A percentile compares a stretch with the other conserved stretches of the same genome.
Evolutionary conservation across 2,329 filamentous ascomycete genomes (phyloP).

Genomic region (Penicillium vulpinum): DNA sequence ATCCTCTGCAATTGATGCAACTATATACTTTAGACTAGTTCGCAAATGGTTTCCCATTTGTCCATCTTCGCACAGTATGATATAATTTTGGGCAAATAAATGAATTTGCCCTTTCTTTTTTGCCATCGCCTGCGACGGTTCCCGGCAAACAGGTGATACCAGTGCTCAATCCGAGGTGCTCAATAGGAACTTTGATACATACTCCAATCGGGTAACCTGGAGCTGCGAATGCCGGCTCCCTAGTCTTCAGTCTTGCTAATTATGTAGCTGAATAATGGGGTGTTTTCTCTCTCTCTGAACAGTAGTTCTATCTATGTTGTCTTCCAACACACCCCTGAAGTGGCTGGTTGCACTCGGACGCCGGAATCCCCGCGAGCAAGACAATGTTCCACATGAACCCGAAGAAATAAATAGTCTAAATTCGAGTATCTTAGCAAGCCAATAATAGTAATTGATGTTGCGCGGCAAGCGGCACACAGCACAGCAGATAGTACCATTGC

Average conservation of each 20-base stretch:
- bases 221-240: neutral
- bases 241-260: neutral
- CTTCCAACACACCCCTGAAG: conserved; percentile 3
- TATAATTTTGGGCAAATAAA: neutral
- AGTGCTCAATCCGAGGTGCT: neutral
- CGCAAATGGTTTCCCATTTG: conserved; percentile 3
- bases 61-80: neutral
- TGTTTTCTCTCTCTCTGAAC: neutral
- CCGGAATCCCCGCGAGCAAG: conserved; percentile 1
- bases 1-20: neutral
- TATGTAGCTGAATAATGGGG: neutral
- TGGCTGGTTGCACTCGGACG: conserved; percentile 8
- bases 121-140: neutral
- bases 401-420: neutral
- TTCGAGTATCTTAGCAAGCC: neutral
- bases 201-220: conserved; percentile 16
- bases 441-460: neutral
- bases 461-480: conserved; percentile 5
- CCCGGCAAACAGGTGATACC: conserved; percentile 8
- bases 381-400: conserved; percentile 11
- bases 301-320: neutral
- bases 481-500: conserved; percentile 1
- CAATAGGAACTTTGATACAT: neutral
- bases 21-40: neutral
- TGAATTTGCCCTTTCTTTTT: neutral